Base-by-base conservation (phyloP, 495 filamentous ascomycete species). In the Pseudoneurospora amorphoporcata region DNA sequence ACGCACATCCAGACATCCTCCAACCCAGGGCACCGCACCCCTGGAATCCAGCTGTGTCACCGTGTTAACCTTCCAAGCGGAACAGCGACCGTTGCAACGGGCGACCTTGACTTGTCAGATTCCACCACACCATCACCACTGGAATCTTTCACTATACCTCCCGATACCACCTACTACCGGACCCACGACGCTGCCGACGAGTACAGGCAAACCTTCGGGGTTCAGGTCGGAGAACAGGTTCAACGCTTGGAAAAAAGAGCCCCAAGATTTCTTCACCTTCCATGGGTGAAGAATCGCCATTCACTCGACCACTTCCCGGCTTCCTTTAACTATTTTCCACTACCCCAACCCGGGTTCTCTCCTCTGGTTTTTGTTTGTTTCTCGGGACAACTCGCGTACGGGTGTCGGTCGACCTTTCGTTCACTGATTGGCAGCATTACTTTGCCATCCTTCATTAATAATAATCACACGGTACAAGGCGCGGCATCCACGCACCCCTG, bases 51-150 rank as follows among this genome's bases (percentile, higher is more conserved):
- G 53, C 29, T 35, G 53, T 65, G 53, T 65, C 29, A 65, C 53
- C 53, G 53, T 65, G 53, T 17, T 35, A 43, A 43, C 71, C 71
- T 70, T 73, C 69, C 72, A 68, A 69, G 68, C 70, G 40, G 41
- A 69, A 68, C 39, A 58, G 43, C 68, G 45, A 38, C 71, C 65
- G 71, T 37, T 70, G 71, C 39, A 71, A 74, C 40, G 40, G 47
- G 53, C 29, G 53, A 65, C 29, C 53, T 65, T 29, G 53, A 61
- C 53, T 65, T 65, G 29, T 61, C 53, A 61, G 29, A 16, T 61
- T 12, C 53, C 53, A 61, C 53, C 29, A 35, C 53, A 58, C 19
- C 23, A 65, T 14, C 53, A 43, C 8, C 39, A 40, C 39, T 8
- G 39, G 39, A 9, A 40, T 40, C 39, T 40, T 40, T 40, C 39